phyloP scores from a whole-genome alignment of 495 filamentous ascomycete species.

The Oleoguttula mirabilis region DNA sequence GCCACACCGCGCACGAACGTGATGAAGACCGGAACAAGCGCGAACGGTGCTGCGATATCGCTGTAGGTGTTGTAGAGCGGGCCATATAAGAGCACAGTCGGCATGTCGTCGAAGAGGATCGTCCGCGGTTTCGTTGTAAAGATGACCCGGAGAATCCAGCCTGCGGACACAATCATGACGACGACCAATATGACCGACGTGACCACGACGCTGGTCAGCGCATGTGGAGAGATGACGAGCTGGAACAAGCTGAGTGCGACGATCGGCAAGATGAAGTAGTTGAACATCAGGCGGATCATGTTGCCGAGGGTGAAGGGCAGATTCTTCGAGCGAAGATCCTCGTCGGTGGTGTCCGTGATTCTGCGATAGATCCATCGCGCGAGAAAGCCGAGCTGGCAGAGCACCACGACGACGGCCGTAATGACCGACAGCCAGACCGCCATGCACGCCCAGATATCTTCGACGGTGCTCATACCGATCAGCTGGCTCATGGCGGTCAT shows the following conservation, averaged over 20 bases:
- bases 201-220: conserved; percentile 55
- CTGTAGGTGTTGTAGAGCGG: conserved; percentile 96
- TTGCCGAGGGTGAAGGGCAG: conserved; percentile 85
- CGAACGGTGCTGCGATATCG: conserved; percentile 79
- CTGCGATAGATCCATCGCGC: conserved; percentile 61
- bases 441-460: conserved; percentile 90
- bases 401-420: conserved; percentile 49
- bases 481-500: conserved; percentile 66
- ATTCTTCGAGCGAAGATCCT: conserved; percentile 82
- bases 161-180: conserved; percentile 54
- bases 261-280: conserved; percentile 80
- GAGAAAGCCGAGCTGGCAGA: conserved; percentile 67
- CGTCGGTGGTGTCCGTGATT: conserved; percentile 58
- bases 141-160: conserved; percentile 72
- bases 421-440: conserved; percentile 73
- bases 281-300: conserved; percentile 76
- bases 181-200: conserved; percentile 63
- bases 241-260: conserved; percentile 83
- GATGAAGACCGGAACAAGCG: conserved; percentile 70
- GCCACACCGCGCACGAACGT: conserved; percentile 78
- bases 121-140: conserved; percentile 67
- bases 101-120: conserved; percentile 82
- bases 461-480: conserved; percentile 61
- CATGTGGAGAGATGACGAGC: conserved; percentile 58
- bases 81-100: conserved; percentile 79